phyloP scores from a whole-genome alignment of 768 basidiomycete species.

The Naganishia vaughanmartiniae region DNA sequence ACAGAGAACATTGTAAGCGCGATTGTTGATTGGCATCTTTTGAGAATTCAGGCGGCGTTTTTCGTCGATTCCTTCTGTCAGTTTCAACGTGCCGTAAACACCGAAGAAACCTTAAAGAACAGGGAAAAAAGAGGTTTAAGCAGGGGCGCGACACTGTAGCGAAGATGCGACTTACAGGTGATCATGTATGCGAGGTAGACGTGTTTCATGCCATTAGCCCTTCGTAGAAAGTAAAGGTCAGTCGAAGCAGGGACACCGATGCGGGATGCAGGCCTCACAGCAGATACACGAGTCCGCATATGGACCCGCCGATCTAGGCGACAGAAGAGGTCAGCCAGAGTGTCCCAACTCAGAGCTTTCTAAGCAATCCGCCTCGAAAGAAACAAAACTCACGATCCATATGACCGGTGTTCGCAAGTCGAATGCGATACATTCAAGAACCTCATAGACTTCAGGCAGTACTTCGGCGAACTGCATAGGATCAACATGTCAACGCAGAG shows the following conservation, averaged over 20 bases:
- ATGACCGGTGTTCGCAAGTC: neutral
- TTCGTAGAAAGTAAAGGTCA: neutral
- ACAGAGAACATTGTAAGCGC: conserved; percentile 7
- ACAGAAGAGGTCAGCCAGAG: neutral
- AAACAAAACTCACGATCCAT: neutral
- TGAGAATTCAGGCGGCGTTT: neutral
- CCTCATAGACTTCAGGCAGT: neutral
- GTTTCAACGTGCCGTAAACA: neutral
- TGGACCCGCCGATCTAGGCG: neutral
- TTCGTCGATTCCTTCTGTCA: neutral
- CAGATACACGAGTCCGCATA: neutral
- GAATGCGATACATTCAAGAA: conserved; percentile 6
- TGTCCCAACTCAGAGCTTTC: neutral
- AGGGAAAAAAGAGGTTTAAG: neutral
- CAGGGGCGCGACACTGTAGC: neutral
- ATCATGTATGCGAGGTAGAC: neutral
- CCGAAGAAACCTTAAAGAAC: neutral
- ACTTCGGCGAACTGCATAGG: neutral
- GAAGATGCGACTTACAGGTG: neutral
- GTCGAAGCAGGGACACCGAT: neutral
- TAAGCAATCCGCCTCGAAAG: neutral
- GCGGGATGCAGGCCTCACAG: neutral
- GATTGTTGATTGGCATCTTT: neutral
- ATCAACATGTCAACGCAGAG: too few relatives aligned
- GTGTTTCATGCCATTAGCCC: neutral